Base-by-base conservation (phyloP, 1,284 basidiomycete species). In the Nidula niveotomentosa region DNA sequence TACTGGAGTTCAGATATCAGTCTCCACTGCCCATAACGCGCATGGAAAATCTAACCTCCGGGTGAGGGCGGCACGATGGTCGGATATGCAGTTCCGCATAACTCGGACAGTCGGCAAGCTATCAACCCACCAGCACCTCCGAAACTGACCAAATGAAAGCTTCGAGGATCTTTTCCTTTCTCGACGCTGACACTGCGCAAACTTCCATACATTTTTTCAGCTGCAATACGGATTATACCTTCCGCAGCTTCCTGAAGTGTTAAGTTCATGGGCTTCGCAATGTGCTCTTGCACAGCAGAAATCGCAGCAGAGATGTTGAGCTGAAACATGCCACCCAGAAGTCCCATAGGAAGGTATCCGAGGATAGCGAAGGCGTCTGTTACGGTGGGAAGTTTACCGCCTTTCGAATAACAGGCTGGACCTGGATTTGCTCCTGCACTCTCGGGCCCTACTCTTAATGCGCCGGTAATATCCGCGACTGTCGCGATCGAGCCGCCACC, bases 401-500 rank as follows among this genome's bases (percentile, higher is more conserved):
- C 66, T 53, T 60, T 60, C 8, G 58, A 55, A 47, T 70, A 70
- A 43, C 66, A 68, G 5, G 65, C 65, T 23, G 65, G 69, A 13
- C 68, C 67, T 39, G 67, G 67, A 36, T 56, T 48, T 6, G 68
- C 68, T 8, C 69, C 68, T 10, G 68, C 62, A 39, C 62, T 64
- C 48, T 68, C 64, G 9, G 69, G 69, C 3, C 69, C 69, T 17
- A 70, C 68, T 13, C 69, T 58, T 4, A 70, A 56, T 1, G 67
- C 67, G 33, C 63, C 64, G 13, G 69, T 68, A 2, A 68, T 62
- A 49, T 61, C 51, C 1, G 65, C 62, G 30, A 69, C 63, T 37
- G 62, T 54, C 2, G 69, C 69, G 6, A 69, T 65, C 13, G 61
- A 65, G 3, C 69, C 69, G 17, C 68, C 68, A 6, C 69, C 69